Evolutionary conservation across 2,329 filamentous ascomycete species (phyloP), one percentile per base, ranked within the genome.

Genomic region (Fusarium torreyae): DNA sequence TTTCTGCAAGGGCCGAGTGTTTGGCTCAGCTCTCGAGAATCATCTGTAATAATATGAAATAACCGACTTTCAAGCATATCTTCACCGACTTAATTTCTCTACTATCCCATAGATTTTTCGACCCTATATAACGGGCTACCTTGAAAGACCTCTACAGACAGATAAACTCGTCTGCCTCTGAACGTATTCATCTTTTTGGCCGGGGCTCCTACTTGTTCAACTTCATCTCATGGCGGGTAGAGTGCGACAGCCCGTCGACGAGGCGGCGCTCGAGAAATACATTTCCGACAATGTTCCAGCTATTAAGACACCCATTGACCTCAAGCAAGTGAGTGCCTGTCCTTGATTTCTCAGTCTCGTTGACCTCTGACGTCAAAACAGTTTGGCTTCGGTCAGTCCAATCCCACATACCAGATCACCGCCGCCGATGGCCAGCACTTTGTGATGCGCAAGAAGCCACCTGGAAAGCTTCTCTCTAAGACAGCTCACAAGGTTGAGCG

Each of bases 381-480:
- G 93, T 99, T 98, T 78, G 94, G 94, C 75, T 98, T 97, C 79
- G 96, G 96, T 63, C 96, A 98, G 82, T 97, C 94, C 61, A 99
- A 98, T 79, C 96, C 96, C 44, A 99, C 96, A 4, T 99, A 98
- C 82, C 93, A 95, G 76, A 86, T 98, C 76, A 97, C 90, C 17
- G 90, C 90, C 53, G 85, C 89, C 70, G 85, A 89, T 77, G 89
- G 90, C 52, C 80, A 84, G 72, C 89, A 90, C 77, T 97, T 91
- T 82, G 96, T 99, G 34, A 88, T 98, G 84, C 93, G 96, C 79
- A 98, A 99, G 87, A 98, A 98, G 83, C 96, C 96, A 1, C 95
- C 96, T n/a, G 96, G 96, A 69, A 90, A 91, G 82, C 90, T 99
- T 39, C 87, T 98, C 50, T 97, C 94, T 74, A 94, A 94, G 83